phyloP scores from a whole-genome alignment of 1,139 yeast species.

The Arxiozyma telluris region DNA sequence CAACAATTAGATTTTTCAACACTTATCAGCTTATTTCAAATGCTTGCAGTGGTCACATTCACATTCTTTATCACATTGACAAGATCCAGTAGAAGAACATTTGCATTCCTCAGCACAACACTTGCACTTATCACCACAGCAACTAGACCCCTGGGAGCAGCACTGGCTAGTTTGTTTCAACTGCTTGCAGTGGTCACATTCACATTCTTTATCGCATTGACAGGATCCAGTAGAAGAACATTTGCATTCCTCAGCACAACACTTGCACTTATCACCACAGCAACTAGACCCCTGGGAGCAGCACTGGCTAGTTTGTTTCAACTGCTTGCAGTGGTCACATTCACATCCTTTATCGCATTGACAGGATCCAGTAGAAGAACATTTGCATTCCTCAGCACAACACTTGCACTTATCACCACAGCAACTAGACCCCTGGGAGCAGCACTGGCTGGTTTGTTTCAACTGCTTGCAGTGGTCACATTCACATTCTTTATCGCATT shows the following conservation, averaged over 20 bases:
- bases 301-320: background rate
- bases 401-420: background rate
- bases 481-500: background rate
- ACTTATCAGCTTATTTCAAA: background rate
- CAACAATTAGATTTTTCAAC: background rate
- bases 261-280: constrained; percentile 1
- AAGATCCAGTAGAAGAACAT: background rate
- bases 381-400: background rate
- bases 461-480: background rate
- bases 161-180: background rate
- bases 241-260: background rate
- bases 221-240: background rate
- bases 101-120: background rate
- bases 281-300: background rate
- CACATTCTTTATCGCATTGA: background rate
- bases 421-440: background rate
- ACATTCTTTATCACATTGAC: too few species aligned
- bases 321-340: too few species aligned
- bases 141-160: background rate
- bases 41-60: too few species aligned
- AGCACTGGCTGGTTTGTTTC: background rate
- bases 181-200: background rate
- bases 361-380: background rate
- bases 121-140: background rate
- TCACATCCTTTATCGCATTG: too few species aligned